These are phyloP conservation scores for Cymodocea nodosa DNA, from an alignment of 116 monocot genomes.

Conservation along the genomic window DNA sequence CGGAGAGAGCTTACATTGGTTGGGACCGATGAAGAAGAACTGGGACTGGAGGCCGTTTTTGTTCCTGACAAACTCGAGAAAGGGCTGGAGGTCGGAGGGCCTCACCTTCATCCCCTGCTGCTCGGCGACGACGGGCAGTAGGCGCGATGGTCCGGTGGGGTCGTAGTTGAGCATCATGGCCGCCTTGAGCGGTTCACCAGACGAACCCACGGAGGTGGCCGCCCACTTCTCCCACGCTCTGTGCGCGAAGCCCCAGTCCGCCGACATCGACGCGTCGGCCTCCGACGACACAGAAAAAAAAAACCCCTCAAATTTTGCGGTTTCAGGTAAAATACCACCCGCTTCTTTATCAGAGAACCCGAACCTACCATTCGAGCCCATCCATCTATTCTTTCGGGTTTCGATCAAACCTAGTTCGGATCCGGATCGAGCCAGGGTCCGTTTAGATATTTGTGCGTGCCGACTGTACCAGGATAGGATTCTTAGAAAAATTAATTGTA, in stretches of 20 bases:
- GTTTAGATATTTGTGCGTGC: too few species aligned
- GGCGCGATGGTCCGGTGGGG: conserved; percentile 35
- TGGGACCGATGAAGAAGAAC: conserved; percentile 59
- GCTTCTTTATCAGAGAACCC: too few species aligned
- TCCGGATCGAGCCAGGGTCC: too few species aligned
- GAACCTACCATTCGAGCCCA: not conserved
- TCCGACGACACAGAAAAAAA: too few species aligned
- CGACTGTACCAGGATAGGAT: too few species aligned
- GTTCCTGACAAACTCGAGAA: conserved; percentile 55
- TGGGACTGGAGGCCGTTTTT: conserved; percentile 49
- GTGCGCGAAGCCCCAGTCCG: conserved; percentile 18
- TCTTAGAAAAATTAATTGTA: too few species aligned
- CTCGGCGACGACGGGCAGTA: conserved; percentile 57
- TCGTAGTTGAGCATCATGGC: conserved; percentile 61
- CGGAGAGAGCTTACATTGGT: conserved; percentile 37
- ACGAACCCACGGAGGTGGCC: conserved; percentile 22
- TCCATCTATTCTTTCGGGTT: too few species aligned
- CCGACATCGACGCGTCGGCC: not conserved
- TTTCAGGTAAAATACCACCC: too few species aligned
- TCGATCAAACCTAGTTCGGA: too few species aligned
- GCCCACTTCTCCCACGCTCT: conserved; percentile 59
- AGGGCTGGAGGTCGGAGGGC: conserved; percentile 57
- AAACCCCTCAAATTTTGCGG: too few species aligned
- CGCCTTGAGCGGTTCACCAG: conserved; percentile 26
- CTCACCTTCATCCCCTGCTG: conserved; percentile 54